Base-by-base conservation (phyloP, 208 protist species). In the Trypanosoma platydactyli region DNA sequence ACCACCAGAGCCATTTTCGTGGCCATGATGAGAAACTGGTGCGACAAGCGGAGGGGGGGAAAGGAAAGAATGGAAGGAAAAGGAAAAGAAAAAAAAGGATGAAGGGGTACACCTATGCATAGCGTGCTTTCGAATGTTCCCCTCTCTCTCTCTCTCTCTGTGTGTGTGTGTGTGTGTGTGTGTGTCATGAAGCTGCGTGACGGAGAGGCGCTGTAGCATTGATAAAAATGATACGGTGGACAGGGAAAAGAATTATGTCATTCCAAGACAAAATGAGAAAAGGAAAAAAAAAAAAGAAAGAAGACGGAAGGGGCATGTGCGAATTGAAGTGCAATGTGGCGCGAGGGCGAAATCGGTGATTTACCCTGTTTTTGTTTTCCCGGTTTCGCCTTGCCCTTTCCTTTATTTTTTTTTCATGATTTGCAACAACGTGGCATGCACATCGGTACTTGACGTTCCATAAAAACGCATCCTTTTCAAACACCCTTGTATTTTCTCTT, bases 1-100 rank as follows among this genome's bases (percentile, higher is more conserved):
- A 9, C 62, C 80, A 60, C 90, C 90, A 11, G 82, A 92, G 73
- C 82, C 90, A 5, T 96, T 96, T 45, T 18, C 70, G 3, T 96
- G 89, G 74, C 88, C 90, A 20, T 95, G 30, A 70, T 70, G 42
- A 62, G 60, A 64, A 29, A 27, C 5, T 4, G 40, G 44, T 25
- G 40, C 9, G 27, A 63, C 29, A 46, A 63, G 50, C 11, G 18
- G 18, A 33, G 12, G 24, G 50, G 50, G 48, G 48, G 15, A 51
- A 63, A 50, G 18, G 22, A 29, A 38, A 45, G 24, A 25, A 50
- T 18, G 22, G 45, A 55, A 52, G 46, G 45, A 45, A 38, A 45
- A 33, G 57, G 35, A 58, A 33, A 67, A 13, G 42, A 53, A 27
- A 42, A 20, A 35, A 46, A 40, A 40, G 16, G 12, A 61, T 49